phyloP scores from a whole-genome alignment of 257 asterid species.

The Solanum bulbocastanum region DNA sequence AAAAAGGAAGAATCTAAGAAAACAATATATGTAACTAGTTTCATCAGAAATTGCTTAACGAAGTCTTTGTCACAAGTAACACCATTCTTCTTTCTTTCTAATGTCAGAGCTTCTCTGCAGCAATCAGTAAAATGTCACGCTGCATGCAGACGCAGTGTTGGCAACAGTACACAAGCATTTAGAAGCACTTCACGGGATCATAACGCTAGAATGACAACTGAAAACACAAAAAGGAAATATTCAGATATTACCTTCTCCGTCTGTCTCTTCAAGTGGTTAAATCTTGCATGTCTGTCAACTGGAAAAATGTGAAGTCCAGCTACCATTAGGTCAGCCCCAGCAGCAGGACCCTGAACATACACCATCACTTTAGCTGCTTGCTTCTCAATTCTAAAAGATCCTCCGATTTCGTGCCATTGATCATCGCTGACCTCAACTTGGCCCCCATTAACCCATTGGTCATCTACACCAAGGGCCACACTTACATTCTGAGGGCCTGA shows the following conservation, averaged over 20 bases:
- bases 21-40: background rate
- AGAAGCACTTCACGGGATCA: background rate
- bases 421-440: constrained; percentile 66
- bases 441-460: constrained; percentile 90
- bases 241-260: constrained; percentile 48
- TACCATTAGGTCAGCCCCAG: constrained; percentile 76
- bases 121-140: background rate
- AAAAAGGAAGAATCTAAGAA: background rate
- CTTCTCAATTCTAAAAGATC: constrained; percentile 80
- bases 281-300: constrained; percentile 56
- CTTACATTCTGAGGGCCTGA: constrained; percentile 57
- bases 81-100: background rate
- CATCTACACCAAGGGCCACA: constrained; percentile 80
- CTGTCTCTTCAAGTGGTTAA: constrained; percentile 40
- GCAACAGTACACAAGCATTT: background rate
- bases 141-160: background rate
- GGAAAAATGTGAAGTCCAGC: constrained; percentile 81
- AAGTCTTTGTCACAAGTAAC: background rate
- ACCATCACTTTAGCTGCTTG: constrained; percentile 55
- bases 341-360: constrained; percentile 78
- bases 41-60: background rate
- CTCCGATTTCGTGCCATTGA: constrained; percentile 88
- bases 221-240: background rate
- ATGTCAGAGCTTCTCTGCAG: background rate
- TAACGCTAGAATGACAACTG: background rate